Evolutionary conservation across 345 rosid genomes (phyloP).

Genomic region (Syzygium jambos): DNA sequence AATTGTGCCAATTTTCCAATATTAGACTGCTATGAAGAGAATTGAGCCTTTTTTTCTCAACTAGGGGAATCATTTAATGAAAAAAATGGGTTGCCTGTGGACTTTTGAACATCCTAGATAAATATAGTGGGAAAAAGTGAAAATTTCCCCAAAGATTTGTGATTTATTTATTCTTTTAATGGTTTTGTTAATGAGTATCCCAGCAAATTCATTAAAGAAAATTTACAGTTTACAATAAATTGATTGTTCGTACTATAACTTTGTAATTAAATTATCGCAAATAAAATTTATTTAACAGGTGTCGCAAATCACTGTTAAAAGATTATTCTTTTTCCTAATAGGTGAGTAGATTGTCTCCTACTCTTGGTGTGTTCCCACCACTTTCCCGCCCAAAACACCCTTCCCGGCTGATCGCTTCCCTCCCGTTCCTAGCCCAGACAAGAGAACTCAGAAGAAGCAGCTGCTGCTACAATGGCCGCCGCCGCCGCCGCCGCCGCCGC

Average conservation of each 20-base stretch:
- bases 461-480: slow-evolving; percentile 6
- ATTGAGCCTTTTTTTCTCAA: background rate
- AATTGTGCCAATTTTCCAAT: background rate
- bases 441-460: background rate
- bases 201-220: background rate
- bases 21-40: background rate
- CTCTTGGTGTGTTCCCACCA: background rate
- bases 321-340: background rate
- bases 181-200: background rate
- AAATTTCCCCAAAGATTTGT: background rate
- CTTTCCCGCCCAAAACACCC: background rate
- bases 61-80: background rate
- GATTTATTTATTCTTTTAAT: no score
- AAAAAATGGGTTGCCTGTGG: background rate
- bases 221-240: background rate
- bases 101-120: background rate
- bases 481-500: slow-evolving; percentile 12
- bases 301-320: background rate
- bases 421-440: background rate
- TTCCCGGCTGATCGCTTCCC: background rate
- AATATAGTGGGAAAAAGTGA: background rate
- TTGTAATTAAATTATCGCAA: background rate
- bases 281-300: background rate
- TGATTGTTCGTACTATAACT: background rate
- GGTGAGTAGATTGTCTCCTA: background rate